phyloP scores from a whole-genome alignment of 2,329 filamentous ascomycete species.

The Alternaria conjuncta region DNA sequence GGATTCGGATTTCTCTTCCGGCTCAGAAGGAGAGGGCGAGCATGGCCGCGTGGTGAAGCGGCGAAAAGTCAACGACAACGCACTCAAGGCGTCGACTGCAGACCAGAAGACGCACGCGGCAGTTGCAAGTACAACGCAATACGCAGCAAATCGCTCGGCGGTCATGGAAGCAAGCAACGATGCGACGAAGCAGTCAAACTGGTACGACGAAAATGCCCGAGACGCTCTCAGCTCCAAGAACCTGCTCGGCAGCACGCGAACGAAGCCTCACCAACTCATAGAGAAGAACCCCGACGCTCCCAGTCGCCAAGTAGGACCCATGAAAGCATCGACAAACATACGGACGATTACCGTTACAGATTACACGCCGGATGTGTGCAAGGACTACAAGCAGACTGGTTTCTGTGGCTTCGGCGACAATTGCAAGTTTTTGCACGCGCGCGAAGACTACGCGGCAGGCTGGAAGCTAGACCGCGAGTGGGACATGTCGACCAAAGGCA shows the following conservation, averaged over 20 bases:
- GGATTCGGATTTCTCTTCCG: slow-evolving; percentile 66
- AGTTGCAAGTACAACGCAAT: slow-evolving; percentile 57
- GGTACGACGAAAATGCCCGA: slow-evolving; percentile 78
- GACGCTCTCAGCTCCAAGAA: slow-evolving; percentile 61
- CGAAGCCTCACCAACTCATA: slow-evolving; percentile 63
- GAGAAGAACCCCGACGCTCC: slow-evolving; percentile 80
- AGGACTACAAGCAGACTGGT: slow-evolving; percentile 81
- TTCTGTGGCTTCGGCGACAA: slow-evolving; percentile 75
- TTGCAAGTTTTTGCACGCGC: slow-evolving; percentile 80
- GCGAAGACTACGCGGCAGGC: slow-evolving; percentile 84
- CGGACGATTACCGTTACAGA: slow-evolving; percentile 90
- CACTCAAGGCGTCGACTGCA: slow-evolving; percentile 68
- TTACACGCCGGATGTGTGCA: slow-evolving; percentile 91
- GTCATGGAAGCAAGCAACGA: slow-evolving; percentile 76
- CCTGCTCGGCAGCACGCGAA: slow-evolving; percentile 64
- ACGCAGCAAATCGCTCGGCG: slow-evolving; percentile 66
- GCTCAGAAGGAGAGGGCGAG: slow-evolving; percentile 73
- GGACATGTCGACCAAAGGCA: slow-evolving; percentile 78
- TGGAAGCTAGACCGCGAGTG: slow-evolving; percentile 96
- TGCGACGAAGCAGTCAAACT: slow-evolving; percentile 87
- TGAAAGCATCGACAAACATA: slow-evolving; percentile 88
- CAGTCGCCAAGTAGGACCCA: slow-evolving; percentile 75
- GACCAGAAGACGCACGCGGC: slow-evolving; percentile 56
- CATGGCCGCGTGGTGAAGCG: slow-evolving; percentile 78
- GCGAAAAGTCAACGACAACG: slow-evolving; percentile 70